These are phyloP conservation scores for Blepharisma stoltei DNA, from an alignment of 73 alveolate species.

Conservation along the genomic window DNA sequence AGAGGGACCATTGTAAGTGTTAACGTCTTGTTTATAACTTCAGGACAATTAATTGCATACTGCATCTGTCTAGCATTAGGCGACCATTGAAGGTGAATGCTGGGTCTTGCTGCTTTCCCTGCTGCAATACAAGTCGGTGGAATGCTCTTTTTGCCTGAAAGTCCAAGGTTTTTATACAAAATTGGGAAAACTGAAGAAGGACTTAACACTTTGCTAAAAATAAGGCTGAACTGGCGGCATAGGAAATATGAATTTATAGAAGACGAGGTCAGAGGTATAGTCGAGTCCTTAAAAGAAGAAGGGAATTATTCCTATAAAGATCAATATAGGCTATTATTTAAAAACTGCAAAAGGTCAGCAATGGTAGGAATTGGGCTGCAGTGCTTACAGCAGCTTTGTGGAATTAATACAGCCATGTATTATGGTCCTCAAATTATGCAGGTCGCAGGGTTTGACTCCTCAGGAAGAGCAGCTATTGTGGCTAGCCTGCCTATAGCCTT, in stretches of 20 bases:
- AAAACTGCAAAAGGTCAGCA: constrained; percentile 28
- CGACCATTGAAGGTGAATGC: constrained; percentile 53
- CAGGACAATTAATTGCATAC: constrained; percentile 44
- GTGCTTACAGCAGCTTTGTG: constrained; percentile 43
- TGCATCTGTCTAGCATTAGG: constrained; percentile 43
- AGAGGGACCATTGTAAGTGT: constrained; percentile 48
- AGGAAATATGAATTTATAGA: no score
- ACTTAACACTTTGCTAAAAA: neutral
- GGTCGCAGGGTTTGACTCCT: constrained; percentile 44
- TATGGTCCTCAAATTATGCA: constrained; percentile 49
- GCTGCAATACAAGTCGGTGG: constrained; percentile 38
- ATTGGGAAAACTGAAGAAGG: constrained; percentile 36
- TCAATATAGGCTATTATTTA: constrained; percentile 7
- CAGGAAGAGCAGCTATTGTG: neutral
- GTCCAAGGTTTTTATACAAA: constrained; percentile 40
- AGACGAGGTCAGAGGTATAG: neutral
- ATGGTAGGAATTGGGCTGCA: constrained; percentile 38
- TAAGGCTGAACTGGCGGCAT: neutral
- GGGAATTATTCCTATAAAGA: constrained; percentile 1
- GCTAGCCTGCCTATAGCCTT: constrained; percentile 47
- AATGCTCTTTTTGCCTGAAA: constrained; percentile 41
- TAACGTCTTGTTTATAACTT: constrained; percentile 40
- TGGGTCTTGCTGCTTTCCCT: constrained; percentile 55
- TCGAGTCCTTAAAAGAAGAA: constrained; percentile 19
- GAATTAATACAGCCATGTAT: constrained; percentile 61